These are phyloP conservation scores for Gossypium bickii DNA, from an alignment of 345 rosid genomes.

Conservation along the genomic window DNA sequence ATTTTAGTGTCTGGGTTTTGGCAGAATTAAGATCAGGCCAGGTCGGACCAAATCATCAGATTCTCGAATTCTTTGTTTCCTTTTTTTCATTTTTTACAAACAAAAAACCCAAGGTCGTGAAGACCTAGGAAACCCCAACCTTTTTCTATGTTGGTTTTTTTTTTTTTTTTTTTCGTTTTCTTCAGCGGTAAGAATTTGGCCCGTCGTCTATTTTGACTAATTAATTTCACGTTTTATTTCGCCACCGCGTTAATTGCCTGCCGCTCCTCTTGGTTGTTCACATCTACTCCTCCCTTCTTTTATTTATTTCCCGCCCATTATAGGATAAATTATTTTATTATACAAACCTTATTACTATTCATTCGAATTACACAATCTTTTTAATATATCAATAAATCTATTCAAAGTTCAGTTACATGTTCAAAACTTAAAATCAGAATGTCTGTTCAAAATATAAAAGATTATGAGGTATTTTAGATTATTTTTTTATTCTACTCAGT, in stretches of 20 bases:
- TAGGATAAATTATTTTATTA: background rate
- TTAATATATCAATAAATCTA: too few species aligned
- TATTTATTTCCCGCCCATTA: background rate
- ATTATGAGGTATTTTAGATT: too few species aligned
- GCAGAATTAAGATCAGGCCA: background rate
- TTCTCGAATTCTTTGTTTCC: background rate
- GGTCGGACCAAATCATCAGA: background rate
- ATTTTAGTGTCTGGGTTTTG: background rate
- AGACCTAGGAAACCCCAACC: conserved; percentile 27
- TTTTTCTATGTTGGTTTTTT: background rate
- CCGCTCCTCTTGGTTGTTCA: conserved; percentile 18
- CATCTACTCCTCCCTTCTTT: background rate
- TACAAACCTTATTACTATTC: background rate
- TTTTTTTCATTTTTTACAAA: background rate
- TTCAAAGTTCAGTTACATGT: too few species aligned
- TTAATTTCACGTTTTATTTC: conserved; percentile 12
- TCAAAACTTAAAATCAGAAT: too few species aligned
- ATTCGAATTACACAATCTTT: background rate
- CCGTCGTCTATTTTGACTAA: conserved; percentile 25
- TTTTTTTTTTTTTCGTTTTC: background rate
- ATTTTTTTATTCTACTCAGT: too few species aligned
- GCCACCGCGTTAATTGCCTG: conserved; percentile 17
- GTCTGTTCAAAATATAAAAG: too few species aligned
- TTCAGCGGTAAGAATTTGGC: conserved; percentile 11
- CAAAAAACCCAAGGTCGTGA: conserved; percentile 17